Conservation (phyloP, 106 monocot genomes). For the Gastrodia elata region DNA sequence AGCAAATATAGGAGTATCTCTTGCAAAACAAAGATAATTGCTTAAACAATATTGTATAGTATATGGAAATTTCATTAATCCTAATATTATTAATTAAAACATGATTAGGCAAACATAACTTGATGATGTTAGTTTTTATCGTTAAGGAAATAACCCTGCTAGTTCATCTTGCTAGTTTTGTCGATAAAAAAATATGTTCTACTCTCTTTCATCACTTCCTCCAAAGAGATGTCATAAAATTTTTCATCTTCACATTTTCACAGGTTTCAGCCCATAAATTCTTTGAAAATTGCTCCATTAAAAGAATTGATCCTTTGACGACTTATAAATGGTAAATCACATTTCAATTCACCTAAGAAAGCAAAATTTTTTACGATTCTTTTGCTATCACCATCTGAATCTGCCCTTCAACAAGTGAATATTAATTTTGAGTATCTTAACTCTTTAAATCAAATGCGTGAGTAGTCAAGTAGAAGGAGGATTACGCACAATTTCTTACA, state of each 20-base stretch:
- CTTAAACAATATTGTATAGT: not conserved
- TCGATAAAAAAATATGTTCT: not conserved
- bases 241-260: not conserved
- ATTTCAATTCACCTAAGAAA: too few species aligned
- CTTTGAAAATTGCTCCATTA: not conserved
- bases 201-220: not conserved
- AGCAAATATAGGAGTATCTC: too few species aligned
- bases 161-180: not conserved
- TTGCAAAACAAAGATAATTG: not conserved
- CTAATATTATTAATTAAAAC: not conserved
- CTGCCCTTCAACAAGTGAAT: not conserved
- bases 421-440: too few species aligned
- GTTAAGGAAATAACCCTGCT: not conserved
- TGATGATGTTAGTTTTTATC: not conserved
- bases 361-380: too few species aligned
- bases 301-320: not conserved
- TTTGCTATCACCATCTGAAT: constrained; percentile 5
- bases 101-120: not conserved
- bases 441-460: too few species aligned
- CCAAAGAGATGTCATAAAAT: not conserved
- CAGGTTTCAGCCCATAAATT: not conserved
- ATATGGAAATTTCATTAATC: not conserved
- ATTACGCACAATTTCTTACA: too few species aligned
- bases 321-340: too few species aligned
- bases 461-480: too few species aligned